A percentile compares a stretch with the other conserved stretches of the same genome.
phyloP scores from a whole-genome alignment of 2,329 filamentous ascomycete genomes.

The Colletotrichum musae region DNA sequence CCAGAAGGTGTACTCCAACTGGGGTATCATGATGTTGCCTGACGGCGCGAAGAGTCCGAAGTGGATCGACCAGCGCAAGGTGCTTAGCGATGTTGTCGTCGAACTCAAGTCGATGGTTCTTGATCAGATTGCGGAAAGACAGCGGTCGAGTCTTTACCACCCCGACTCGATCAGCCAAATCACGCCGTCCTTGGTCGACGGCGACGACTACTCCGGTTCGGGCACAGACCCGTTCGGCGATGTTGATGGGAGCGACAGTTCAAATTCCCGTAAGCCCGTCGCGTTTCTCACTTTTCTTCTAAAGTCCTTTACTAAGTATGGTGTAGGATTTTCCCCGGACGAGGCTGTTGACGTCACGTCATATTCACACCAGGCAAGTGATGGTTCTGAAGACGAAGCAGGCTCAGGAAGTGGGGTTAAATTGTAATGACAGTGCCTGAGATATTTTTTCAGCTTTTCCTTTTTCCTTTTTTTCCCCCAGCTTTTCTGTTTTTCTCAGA shows the following conservation, averaged over 20 bases:
- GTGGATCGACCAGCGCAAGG: neutral
- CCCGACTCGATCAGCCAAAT: constrained; percentile 20
- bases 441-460: too few relatives aligned
- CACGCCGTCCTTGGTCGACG: neutral
- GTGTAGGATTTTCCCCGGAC: too few relatives aligned
- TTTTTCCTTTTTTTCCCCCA: too few relatives aligned
- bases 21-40: constrained; percentile 48
- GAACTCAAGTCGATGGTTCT: constrained; percentile 7
- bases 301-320: too few relatives aligned
- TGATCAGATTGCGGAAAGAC: neutral
- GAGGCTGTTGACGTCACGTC: too few relatives aligned
- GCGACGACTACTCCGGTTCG: neutral
- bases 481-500: too few relatives aligned
- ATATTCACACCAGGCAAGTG: neutral
- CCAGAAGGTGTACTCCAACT: constrained; percentile 57
- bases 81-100: constrained; percentile 17
- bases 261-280: neutral
- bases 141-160: neutral
- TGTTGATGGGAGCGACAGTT: neutral
- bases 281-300: too few relatives aligned
- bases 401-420: neutral
- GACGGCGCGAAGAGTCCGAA: neutral
- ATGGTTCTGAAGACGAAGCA: neutral
- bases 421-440: too few relatives aligned
- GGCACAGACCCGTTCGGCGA: neutral